These are phyloP conservation scores for Aleurites moluccanus DNA, from an alignment of 441 rosid species.

Conservation along the genomic window DNA sequence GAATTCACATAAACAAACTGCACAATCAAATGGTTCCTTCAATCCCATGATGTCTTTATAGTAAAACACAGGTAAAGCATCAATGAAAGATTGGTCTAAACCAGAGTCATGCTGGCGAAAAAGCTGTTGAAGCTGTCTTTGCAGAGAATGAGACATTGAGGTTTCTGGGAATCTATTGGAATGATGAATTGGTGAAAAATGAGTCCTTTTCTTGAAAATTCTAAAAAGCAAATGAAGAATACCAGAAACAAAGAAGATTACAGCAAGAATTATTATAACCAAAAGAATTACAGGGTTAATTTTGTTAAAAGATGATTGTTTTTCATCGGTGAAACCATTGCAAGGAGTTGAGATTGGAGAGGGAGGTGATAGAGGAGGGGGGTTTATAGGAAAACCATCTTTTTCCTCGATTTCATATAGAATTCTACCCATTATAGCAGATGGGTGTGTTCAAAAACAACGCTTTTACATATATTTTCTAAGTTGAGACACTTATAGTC, in stretches of 20 bases:
- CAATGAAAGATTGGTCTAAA: conserved; percentile 59
- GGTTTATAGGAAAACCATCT: conserved; percentile 29
- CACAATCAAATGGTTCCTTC: conserved; percentile 69
- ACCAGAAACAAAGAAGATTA: conserved; percentile 69
- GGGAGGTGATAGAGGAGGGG: conserved; percentile 36
- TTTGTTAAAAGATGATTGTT: conserved; percentile 40
- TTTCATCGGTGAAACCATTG: conserved; percentile 24
- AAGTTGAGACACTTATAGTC: neutral
- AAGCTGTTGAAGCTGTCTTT: conserved; percentile 74
- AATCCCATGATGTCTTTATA: conserved; percentile 51
- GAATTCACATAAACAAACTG: conserved; percentile 71
- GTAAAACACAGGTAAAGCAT: conserved; percentile 59
- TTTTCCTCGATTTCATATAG: conserved; percentile 27
- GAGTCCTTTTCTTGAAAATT: conserved; percentile 47
- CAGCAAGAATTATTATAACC: conserved; percentile 57
- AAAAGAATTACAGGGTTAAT: conserved; percentile 70
- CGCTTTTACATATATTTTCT: conserved; percentile 1
- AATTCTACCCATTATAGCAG: conserved; percentile 38
- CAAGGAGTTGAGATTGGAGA: conserved; percentile 29
- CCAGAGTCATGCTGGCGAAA: conserved; percentile 69
- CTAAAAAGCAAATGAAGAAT: conserved; percentile 73
- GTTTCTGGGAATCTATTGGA: conserved; percentile 45
- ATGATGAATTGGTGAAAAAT: conserved; percentile 41
- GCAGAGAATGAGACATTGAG: conserved; percentile 47
- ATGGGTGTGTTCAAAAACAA: conserved; percentile 22